Evolutionary conservation across 2,329 filamentous ascomycete species (phyloP).

Genomic region (Aspergillus fischeri): DNA sequence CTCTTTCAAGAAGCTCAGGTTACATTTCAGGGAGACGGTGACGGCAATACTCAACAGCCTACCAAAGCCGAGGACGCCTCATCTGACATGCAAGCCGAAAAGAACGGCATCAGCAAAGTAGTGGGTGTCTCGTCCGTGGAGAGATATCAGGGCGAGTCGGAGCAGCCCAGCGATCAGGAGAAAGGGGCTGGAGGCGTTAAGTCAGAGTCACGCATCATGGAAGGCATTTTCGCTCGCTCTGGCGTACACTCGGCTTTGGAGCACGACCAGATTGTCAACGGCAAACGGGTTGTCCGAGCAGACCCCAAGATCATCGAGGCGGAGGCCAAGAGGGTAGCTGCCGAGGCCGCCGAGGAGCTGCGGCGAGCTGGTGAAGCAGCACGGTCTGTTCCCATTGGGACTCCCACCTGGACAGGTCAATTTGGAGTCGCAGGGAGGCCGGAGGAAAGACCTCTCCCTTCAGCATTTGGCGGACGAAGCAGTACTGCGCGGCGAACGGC

Average conservation of each 20-base stretch:
- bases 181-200: conserved; percentile 26
- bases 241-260: conserved; percentile 88
- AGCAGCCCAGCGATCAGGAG: conserved; percentile 19
- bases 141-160: conserved; percentile 54
- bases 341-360: conserved; percentile 71
- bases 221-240: conserved; percentile 80
- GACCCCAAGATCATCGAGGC: conserved; percentile 74
- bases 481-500: conserved; percentile 33
- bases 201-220: conserved; percentile 72
- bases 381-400: conserved; percentile 69
- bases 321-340: conserved; percentile 76
- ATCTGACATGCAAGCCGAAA: conserved; percentile 26
- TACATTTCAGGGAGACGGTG: conserved; percentile 48
- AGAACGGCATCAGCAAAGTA: conserved; percentile 50
- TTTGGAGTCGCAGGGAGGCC: conserved; percentile 73
- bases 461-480: conserved; percentile 38
- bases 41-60: conserved; percentile 1
- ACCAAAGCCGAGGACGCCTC: neutral
- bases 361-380: conserved; percentile 70
- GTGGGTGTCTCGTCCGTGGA: conserved; percentile 62
- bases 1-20: conserved; percentile 88
- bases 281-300: conserved; percentile 65
- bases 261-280: conserved; percentile 85
- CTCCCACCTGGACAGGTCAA: conserved; percentile 89
- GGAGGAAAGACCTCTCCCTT: conserved; percentile 46